Base-by-base conservation (phyloP, 2,329 filamentous ascomycete genomes). In the Talaromyces sp. region DNA sequence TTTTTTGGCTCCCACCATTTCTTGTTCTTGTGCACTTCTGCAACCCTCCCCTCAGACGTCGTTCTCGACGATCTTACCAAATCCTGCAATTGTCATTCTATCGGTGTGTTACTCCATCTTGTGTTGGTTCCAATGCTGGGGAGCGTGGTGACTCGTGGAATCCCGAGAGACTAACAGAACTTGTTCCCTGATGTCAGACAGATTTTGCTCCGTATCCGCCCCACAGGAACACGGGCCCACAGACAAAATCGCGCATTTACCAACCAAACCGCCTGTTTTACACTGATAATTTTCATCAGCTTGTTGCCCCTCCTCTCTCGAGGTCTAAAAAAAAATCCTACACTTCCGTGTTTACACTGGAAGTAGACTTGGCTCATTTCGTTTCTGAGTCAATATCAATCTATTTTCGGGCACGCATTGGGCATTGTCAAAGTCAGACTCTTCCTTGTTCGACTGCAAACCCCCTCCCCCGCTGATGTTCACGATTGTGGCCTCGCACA, bases 401-500 rank as follows among this genome's bases (percentile, higher is more conserved):
- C 29, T 46, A 37, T 39, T 47, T 43, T 61, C 57, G 55, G 57
- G 62, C 47, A 63, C 48, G 35, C 40, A 55, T 63, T 52, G 50
- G 60, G 55, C 54, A 56, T 37, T 24, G 40, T 47, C 50, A 54
- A 49, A 60, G 40, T 56, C 56, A 55, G 49, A 60, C 54, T 51
- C 39, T 30, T 43, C n/a, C 24, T 27, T 27, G 29, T n/a, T 51
- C 45, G 48, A 39, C 33, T 49, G 37, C 37, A 33, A 30, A 39
- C 46, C 47, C 54, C 49, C 49, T 17, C 30, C 48, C 44, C 61
- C 53, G 62, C 69, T 65, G 61, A 71, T 73, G 70, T 68, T 63
- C 58, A 68, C 60, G 61, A 58, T 49, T 55, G 67, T 70, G 60
- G 70, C 65, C 54, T 63, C 61, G 60, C 55, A 64, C 64, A 58